phyloP scores from a whole-genome alignment of 768 basidiomycete species.

The Steccherinum ochraceum region DNA sequence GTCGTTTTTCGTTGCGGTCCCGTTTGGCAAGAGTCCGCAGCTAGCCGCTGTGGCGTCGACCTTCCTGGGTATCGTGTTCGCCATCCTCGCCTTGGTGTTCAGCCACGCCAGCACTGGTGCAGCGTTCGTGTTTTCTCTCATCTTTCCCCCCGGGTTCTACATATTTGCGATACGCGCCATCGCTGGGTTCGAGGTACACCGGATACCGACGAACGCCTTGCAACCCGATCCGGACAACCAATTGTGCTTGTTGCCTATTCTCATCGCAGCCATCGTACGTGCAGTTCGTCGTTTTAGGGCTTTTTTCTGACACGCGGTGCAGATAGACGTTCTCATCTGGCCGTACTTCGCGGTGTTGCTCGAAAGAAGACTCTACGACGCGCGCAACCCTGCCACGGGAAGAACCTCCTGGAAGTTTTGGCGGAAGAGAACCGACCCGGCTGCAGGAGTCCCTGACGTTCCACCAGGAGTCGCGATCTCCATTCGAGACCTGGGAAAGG shows the following conservation, averaged over 20 bases:
- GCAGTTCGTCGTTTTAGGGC: background rate
- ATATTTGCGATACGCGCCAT: conserved; percentile 65
- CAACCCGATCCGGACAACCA: conserved; percentile 55
- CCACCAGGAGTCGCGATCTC: conserved; percentile 50
- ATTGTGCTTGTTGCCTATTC: conserved; percentile 40
- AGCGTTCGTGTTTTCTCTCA: conserved; percentile 56
- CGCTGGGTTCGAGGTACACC: conserved; percentile 59
- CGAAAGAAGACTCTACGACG: conserved; percentile 59
- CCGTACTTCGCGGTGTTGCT: conserved; percentile 56
- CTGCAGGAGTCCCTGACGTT: conserved; percentile 13
- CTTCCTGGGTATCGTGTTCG: conserved; percentile 58
- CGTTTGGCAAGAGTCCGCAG: conserved; percentile 69
- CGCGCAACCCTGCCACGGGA: conserved; percentile 28
- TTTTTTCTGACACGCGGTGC: background rate
- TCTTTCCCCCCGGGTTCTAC: conserved; percentile 76
- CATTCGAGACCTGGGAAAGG: conserved; percentile 53
- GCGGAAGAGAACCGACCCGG: conserved; percentile 9
- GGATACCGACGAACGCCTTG: conserved; percentile 45
- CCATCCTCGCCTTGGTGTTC: conserved; percentile 58
- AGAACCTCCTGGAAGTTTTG: conserved; percentile 17
- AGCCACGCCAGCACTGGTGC: conserved; percentile 30
- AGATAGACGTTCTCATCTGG: conserved; percentile 74
- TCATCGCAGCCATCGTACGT: conserved; percentile 62
- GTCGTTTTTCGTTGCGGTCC: conserved; percentile 64
- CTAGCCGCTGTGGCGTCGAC: conserved; percentile 63